phyloP scores from a whole-genome alignment of 345 rosid species.

The Eucalyptus polybractea region DNA sequence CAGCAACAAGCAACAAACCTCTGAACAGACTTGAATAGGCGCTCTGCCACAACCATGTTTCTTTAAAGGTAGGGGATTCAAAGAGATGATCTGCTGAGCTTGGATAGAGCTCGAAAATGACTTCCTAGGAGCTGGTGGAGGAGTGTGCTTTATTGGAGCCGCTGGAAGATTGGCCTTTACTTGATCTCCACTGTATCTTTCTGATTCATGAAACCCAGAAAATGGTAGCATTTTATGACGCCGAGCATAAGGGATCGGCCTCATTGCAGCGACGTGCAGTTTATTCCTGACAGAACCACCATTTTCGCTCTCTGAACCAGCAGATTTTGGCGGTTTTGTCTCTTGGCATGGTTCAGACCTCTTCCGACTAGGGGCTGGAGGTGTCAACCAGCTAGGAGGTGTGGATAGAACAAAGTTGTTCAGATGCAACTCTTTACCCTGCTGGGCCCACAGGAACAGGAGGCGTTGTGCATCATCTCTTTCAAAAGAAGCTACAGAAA shows the following conservation, averaged over 20 bases:
- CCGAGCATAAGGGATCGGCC: slow-evolving; percentile 82
- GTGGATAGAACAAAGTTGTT: slow-evolving; percentile 14
- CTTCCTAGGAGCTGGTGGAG: slow-evolving; percentile 62
- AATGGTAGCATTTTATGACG: slow-evolving; percentile 77
- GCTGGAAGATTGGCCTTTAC: slow-evolving; percentile 47
- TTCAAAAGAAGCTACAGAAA: slow-evolving; percentile 94
- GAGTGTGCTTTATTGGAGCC: slow-evolving; percentile 54
- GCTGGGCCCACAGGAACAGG: slow-evolving; percentile 60
- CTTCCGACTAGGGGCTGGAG: slow-evolving; percentile 78
- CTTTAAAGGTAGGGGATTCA: slow-evolving; percentile 90
- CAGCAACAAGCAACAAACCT: slow-evolving; percentile 36
- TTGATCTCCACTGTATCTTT: slow-evolving; percentile 69
- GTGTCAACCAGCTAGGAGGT: slow-evolving; percentile 68
- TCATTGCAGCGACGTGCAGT: slow-evolving; percentile 60
- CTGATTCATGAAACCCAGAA: slow-evolving; percentile 55
- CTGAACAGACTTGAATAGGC: slow-evolving; percentile 87
- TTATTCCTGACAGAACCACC: slow-evolving; percentile 36
- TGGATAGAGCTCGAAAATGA: slow-evolving; percentile 67
- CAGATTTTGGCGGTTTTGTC: slow-evolving; percentile 16
- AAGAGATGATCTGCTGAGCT: slow-evolving; percentile 82
- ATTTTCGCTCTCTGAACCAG: slow-evolving; percentile 28
- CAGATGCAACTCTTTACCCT: slow-evolving; percentile 19
- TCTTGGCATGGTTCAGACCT: slow-evolving; percentile 44
- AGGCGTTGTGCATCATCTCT: slow-evolving; percentile 91
- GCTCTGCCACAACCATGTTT: slow-evolving; percentile 98